Evolutionary conservation across 2,329 filamentous ascomycete species (phyloP).

Genomic region (Esteya vermicola): DNA sequence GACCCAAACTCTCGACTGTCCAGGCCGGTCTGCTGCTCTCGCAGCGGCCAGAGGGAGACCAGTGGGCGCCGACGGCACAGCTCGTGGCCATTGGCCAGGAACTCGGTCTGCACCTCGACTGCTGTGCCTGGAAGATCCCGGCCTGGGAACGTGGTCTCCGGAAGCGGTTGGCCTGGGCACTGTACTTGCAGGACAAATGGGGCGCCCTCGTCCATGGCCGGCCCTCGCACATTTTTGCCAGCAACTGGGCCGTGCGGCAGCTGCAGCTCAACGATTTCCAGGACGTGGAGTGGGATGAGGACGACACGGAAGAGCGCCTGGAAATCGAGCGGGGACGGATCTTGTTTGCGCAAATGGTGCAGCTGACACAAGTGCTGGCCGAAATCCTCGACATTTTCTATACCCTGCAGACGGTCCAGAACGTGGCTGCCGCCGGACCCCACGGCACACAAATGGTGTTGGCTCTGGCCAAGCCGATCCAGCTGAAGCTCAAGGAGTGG

Average conservation of each 20-base stretch:
- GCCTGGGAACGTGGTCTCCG: conserved; percentile 48
- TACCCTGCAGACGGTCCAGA: conserved; percentile 60
- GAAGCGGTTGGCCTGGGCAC: conserved; percentile 47
- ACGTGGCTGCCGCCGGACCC: conserved; percentile 48
- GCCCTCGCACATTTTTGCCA: conserved; percentile 57
- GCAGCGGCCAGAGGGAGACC: conserved; percentile 30
- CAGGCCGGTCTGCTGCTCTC: conserved; percentile 40
- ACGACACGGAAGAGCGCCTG: conserved; percentile 44
- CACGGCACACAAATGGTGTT: conserved; percentile 62
- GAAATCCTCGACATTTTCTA: conserved; percentile 77
- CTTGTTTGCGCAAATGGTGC: conserved; percentile 62
- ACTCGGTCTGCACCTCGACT: conserved; percentile 46
- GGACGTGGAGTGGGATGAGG: conserved; percentile 54
- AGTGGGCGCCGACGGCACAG: conserved; percentile 35
- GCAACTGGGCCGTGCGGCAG: conserved; percentile 63
- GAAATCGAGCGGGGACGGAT: conserved; percentile 55
- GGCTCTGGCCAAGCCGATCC: conserved; percentile 65
- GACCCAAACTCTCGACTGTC: conserved; percentile 40
- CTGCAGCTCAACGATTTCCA: conserved; percentile 58
- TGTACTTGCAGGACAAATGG: conserved; percentile 61
- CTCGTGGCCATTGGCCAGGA: conserved; percentile 43
- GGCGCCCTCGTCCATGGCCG: conserved; percentile 72
- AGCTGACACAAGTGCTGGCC: conserved; percentile 59
- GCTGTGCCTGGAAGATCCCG: conserved; percentile 46
- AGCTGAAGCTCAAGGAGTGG: conserved; percentile 73